Evolutionary conservation across 2,329 filamentous ascomycete genomes (phyloP).

Genomic region (Stromatinia cepivora): DNA sequence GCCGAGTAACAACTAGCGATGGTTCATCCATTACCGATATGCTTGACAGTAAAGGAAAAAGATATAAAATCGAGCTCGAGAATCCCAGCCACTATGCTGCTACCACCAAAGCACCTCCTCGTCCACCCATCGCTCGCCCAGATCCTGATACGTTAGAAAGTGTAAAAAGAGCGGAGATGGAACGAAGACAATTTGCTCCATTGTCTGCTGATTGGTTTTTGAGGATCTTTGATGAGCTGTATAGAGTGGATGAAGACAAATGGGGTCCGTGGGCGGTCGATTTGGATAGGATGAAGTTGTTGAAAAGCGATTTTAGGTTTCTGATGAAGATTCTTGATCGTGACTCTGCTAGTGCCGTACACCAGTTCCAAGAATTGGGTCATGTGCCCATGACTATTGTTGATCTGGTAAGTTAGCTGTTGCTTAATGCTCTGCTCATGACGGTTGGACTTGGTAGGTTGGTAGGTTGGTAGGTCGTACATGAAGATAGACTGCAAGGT

Average conservation of each 20-base stretch:
- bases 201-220: background rate
- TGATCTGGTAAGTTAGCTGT: conserved; percentile 3
- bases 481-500: background rate
- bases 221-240: conserved; percentile 4
- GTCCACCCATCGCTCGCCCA: background rate
- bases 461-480: background rate
- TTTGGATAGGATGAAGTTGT: conserved; percentile 8
- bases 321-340: background rate
- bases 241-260: background rate
- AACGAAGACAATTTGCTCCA: conserved; percentile 8
- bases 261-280: conserved; percentile 3
- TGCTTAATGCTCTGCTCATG: background rate
- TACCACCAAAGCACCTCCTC: background rate
- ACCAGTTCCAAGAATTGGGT: background rate
- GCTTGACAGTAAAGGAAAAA: background rate
- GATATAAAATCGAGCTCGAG: background rate
- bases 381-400: conserved; percentile 1
- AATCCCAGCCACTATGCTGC: background rate
- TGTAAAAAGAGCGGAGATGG: background rate
- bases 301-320: background rate
- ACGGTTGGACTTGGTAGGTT: background rate
- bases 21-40: background rate
- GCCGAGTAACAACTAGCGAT: background rate
- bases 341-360: fast-evolving
- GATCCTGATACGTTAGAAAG: background rate